A percentile compares a stretch with the other conserved stretches of the same genome.
Evolutionary conservation across 208 protist species (phyloP).

Genomic region (Zelonia costaricensis): DNA sequence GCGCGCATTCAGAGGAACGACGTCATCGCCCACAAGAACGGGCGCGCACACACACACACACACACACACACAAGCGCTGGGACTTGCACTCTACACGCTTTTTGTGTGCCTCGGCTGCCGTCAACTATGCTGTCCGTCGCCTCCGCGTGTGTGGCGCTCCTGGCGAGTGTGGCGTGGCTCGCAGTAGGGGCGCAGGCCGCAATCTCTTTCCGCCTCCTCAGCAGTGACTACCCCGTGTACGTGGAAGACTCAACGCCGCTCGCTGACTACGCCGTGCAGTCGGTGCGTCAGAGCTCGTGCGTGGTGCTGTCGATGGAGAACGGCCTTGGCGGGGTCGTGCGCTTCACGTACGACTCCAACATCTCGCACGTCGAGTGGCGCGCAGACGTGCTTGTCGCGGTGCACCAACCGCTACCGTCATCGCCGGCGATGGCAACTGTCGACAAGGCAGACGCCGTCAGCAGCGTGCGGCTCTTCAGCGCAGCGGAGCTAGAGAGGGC

Average conservation of each 20-base stretch:
- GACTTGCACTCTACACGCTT: too few species aligned
- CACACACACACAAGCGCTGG: background rate
- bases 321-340: slow-evolving; percentile 28
- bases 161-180: slow-evolving; percentile 2
- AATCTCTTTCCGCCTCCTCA: slow-evolving; percentile 24
- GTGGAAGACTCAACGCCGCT: background rate
- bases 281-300: background rate
- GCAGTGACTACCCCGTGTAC: slow-evolving; percentile 12
- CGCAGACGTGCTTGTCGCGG: slow-evolving; percentile 28
- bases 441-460: slow-evolving; percentile 19
- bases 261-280: slow-evolving; percentile 14
- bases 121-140: background rate
- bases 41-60: background rate
- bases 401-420: slow-evolving; percentile 26
- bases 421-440: slow-evolving; percentile 15
- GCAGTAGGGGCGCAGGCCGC: slow-evolving; percentile 3
- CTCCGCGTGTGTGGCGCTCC: background rate
- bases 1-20: too few species aligned
- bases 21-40: too few species aligned
- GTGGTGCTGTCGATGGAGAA: slow-evolving; percentile 14
- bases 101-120: too few species aligned
- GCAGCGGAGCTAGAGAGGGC: slow-evolving; percentile 19
- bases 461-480: slow-evolving; percentile 10
- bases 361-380: slow-evolving; percentile 24
- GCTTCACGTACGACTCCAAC: slow-evolving; percentile 45